Conservation (phyloP, 768 basidiomycete species). For the Mycena crocata region DNA sequence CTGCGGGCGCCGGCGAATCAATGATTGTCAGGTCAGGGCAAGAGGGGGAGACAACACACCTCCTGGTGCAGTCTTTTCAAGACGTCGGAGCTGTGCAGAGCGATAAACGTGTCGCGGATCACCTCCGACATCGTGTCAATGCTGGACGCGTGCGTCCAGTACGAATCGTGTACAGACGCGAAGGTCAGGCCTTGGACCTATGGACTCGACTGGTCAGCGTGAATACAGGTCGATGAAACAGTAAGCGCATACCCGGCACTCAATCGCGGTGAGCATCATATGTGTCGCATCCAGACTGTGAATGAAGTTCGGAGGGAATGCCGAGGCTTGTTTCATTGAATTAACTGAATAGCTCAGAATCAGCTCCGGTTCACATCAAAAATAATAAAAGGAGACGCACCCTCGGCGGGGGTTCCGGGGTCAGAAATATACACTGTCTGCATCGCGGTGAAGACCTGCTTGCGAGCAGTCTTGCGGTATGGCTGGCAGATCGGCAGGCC, state of each 20-base stretch:
- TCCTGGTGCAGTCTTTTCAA: constrained; percentile 78
- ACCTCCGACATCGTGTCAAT: constrained; percentile 90
- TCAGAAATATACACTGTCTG: constrained; percentile 94
- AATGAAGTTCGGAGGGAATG: constrained; percentile 99
- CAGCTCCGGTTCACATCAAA: neutral
- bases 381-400: constrained; percentile 45
- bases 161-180: constrained; percentile 98
- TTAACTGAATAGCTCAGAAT: constrained; percentile 63
- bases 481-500: constrained; percentile 97
- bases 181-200: constrained; percentile 84
- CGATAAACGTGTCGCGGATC: constrained; percentile 94
- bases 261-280: constrained; percentile 96
- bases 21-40: constrained; percentile 5
- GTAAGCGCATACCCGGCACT: constrained; percentile 74
- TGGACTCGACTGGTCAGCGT: constrained; percentile 7
- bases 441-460: constrained; percentile 85
- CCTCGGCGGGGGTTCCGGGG: constrained; percentile 79
- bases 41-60: constrained; percentile 55
- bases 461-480: constrained; percentile 85
- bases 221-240: neutral
- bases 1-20: constrained; percentile 46
- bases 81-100: constrained; percentile 90
- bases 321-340: constrained; percentile 88
- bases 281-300: constrained; percentile 98
- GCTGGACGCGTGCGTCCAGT: constrained; percentile 94